phyloP scores from a whole-genome alignment of 2,329 filamentous ascomycete genomes.

The Plectosphaerella cucumerina region DNA sequence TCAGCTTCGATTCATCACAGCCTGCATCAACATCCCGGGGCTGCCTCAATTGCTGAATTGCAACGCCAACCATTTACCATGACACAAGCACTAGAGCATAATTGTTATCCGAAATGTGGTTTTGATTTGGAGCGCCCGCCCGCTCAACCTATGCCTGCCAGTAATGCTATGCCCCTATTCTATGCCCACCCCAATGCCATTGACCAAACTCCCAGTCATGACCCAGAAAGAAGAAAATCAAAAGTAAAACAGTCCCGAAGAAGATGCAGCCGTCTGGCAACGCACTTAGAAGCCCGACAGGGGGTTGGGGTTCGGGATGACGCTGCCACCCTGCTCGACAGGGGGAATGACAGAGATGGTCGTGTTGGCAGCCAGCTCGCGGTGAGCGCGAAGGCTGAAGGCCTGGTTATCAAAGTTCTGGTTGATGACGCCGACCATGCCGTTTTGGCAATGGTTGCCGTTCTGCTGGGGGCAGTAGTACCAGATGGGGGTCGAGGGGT shows the following conservation, averaged over 20 bases:
- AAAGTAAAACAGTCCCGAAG: not conserved
- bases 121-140: too few relatives aligned
- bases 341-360: constrained; percentile 24
- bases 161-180: too few relatives aligned
- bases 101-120: too few relatives aligned
- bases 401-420: constrained; percentile 35
- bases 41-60: too few relatives aligned
- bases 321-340: constrained; percentile 27
- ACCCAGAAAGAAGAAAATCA: not conserved
- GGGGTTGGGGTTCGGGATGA: constrained; percentile 38
- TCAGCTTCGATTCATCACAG: too few relatives aligned
- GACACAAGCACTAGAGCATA: too few relatives aligned
- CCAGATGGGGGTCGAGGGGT: constrained; percentile 32
- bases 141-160: too few relatives aligned
- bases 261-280: not conserved
- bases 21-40: too few relatives aligned
- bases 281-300: constrained; percentile 25
- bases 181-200: too few relatives aligned
- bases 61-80: too few relatives aligned
- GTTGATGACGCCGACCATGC: constrained; percentile 48
- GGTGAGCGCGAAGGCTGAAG: constrained; percentile 32
- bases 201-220: too few relatives aligned
- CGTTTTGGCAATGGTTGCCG: constrained; percentile 40
- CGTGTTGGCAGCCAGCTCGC: constrained; percentile 27
- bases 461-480: constrained; percentile 34